These are phyloP conservation scores for Plasmodium adleri DNA, from an alignment of 169 alveolate species.

Conservation along the genomic window DNA sequence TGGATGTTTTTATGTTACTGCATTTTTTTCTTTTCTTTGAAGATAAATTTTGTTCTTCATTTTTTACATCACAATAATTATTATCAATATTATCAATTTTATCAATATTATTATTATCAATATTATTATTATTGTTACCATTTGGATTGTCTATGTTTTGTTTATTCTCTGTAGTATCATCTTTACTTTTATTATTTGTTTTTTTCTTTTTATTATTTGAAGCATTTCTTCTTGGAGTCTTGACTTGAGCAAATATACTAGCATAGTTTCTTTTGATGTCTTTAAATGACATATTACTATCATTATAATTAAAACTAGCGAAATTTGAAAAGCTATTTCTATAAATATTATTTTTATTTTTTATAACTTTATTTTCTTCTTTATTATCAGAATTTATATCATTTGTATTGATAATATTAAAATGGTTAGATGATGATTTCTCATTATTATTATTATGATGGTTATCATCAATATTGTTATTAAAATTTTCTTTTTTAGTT, in stretches of 20 bases:
- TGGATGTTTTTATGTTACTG: no score
- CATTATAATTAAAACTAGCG: constrained; percentile 52
- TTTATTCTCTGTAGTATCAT: neutral
- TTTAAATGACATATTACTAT: constrained; percentile 69
- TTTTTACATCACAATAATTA: no score
- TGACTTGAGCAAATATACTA: constrained; percentile 66
- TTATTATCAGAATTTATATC: neutral
- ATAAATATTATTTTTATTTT: constrained; percentile 20
- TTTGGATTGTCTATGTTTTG: neutral
- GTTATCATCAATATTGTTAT: neutral
- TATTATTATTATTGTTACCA: neutral
- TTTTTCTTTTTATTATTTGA: constrained; percentile 23
- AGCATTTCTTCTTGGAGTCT: constrained; percentile 35
- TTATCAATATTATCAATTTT: no score
- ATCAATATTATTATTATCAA: no score
- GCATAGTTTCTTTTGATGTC: constrained; percentile 65
- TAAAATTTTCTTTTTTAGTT: neutral
- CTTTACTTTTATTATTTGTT: constrained; percentile 4
- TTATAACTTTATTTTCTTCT: constrained; percentile 7
- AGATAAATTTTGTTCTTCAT: no score
- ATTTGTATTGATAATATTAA: neutral
- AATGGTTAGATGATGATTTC: neutral
- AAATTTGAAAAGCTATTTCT: constrained; percentile 55
- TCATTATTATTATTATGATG: neutral
- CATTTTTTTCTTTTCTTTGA: no score